phyloP scores from a whole-genome alignment of 2,329 filamentous ascomycete species.

The Magnaporthiopsis rhizophila region DNA sequence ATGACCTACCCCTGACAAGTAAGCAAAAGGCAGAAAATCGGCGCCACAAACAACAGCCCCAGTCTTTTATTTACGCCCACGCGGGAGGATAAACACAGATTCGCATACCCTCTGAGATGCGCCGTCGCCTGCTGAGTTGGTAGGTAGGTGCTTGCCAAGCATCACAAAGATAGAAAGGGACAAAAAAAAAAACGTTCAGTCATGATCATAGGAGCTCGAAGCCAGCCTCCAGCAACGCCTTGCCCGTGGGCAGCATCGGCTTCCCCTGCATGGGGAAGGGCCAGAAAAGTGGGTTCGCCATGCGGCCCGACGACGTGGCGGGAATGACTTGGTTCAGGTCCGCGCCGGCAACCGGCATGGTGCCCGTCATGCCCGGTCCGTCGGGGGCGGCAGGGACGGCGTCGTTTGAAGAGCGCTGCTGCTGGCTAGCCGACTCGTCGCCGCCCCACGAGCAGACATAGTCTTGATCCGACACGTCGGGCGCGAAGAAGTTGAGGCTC shows the following conservation, averaged over 20 bases:
- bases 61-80: neutral
- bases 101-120: no score
- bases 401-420: neutral
- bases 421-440: constrained; percentile 7
- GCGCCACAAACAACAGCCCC: neutral
- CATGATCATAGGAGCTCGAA: constrained; percentile 33
- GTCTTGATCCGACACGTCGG: constrained; percentile 39
- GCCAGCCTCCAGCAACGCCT: constrained; percentile 41
- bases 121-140: no score
- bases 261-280: constrained; percentile 53
- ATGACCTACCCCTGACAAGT: neutral
- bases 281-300: constrained; percentile 52
- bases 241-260: constrained; percentile 41
- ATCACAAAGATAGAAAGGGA: neutral
- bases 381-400: no score
- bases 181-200: no score
- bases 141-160: neutral
- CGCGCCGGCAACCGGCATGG: neutral
- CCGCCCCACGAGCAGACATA: constrained; percentile 39
- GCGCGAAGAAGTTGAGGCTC: constrained; percentile 51
- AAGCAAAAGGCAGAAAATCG: neutral
- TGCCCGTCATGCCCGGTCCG: neutral
- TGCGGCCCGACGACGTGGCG: constrained; percentile 22
- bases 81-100: no score
- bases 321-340: constrained; percentile 7